These are phyloP conservation scores for Digitaria exilis DNA, from an alignment of 202 grass and related monocot genomes.

Conservation along the genomic window DNA sequence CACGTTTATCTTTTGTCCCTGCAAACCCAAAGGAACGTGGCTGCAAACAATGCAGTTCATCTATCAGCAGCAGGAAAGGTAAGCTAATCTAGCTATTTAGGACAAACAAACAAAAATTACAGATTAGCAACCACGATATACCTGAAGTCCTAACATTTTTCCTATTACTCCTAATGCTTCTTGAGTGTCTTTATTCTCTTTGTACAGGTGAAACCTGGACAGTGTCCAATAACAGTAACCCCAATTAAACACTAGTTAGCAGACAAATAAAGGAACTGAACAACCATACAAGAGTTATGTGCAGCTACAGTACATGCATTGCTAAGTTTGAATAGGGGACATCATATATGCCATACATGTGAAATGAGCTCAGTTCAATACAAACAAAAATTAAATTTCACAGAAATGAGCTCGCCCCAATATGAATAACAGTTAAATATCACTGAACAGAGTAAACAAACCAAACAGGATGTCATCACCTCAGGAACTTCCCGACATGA, in stretches of 20 bases:
- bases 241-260: conserved; percentile 23
- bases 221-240: conserved; percentile 3
- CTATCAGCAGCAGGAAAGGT: conserved; percentile 30
- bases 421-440: not conserved
- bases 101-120: conserved; percentile 5
- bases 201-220: conserved; percentile 91
- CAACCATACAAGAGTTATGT: not conserved
- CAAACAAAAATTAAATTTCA: not conserved
- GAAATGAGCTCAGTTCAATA: not conserved
- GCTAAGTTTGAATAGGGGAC: not conserved
- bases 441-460: not conserved
- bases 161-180: conserved; percentile 90
- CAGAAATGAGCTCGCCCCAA: not conserved
- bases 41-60: conserved; percentile 53
- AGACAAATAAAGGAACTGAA: conserved; percentile 22
- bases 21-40: conserved; percentile 89
- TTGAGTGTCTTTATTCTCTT: conserved; percentile 98
- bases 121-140: conserved; percentile 36
- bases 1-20: conserved; percentile 96
- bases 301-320: not conserved
- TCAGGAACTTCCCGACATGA: conserved; percentile 83
- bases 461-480: conserved; percentile 46
- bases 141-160: conserved; percentile 96
- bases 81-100: conserved; percentile 20
- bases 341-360: not conserved